phyloP scores from a whole-genome alignment of 1,284 basidiomycete genomes.

The Pterulicium gracile region DNA sequence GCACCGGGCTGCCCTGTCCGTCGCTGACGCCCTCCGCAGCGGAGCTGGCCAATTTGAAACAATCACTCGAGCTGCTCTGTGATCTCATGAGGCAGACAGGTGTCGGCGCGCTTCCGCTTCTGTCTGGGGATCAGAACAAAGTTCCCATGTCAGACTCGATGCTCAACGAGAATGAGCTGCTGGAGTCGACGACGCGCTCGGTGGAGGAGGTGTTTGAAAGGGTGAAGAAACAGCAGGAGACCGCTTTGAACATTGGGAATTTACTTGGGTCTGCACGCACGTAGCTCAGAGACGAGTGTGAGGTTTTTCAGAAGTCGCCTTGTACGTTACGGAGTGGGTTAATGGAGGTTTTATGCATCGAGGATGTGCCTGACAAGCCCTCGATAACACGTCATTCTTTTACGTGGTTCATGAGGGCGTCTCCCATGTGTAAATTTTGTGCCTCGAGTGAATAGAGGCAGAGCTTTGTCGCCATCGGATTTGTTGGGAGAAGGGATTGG shows the following conservation, averaged over 20 bases:
- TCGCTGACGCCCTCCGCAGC: slow-evolving; percentile 18
- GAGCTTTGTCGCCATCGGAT: too few species aligned
- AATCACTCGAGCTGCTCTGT: slow-evolving; percentile 29
- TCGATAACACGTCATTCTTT: too few species aligned
- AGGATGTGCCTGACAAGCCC: too few species aligned
- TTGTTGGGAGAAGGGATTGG: too few species aligned
- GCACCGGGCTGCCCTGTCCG: background rate
- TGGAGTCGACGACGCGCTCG: background rate
- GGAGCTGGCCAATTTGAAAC: slow-evolving; percentile 32
- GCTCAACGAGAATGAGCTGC: background rate
- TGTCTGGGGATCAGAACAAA: slow-evolving; percentile 9
- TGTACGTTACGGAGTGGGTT: too few species aligned
- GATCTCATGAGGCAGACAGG: slow-evolving; percentile 38
- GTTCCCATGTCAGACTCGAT: background rate
- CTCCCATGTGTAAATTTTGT: too few species aligned
- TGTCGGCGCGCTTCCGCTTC: slow-evolving; percentile 37
- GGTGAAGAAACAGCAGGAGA: background rate
- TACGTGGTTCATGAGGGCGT: too few species aligned
- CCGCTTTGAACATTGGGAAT: background rate
- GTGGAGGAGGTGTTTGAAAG: background rate
- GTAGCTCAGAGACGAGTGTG: background rate
- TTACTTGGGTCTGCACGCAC: background rate
- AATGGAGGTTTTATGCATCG: too few species aligned
- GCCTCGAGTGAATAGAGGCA: too few species aligned
- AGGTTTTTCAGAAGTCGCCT: too few species aligned